Conservation (phyloP, 805 yeast genomes). For the Saccharomycopsis sp. region DNA sequence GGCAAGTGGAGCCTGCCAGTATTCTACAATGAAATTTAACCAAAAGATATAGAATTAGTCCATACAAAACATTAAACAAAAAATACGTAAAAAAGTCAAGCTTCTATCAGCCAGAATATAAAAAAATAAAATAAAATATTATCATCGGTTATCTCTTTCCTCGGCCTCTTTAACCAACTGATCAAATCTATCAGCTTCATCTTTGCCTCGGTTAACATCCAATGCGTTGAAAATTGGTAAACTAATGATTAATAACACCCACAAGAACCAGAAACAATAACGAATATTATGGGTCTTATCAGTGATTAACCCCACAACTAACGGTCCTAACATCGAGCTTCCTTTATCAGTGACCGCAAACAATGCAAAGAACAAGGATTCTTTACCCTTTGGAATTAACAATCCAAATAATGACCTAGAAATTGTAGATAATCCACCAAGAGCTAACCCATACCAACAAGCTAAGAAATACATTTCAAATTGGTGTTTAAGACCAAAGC, state of each 20-base stretch:
- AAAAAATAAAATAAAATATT: not conserved
- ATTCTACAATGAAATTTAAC: no score
- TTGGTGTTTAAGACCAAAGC: conserved; percentile 54
- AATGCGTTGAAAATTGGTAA: conserved; percentile 49
- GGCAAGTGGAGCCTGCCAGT: no score
- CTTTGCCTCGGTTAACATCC: conserved; percentile 56
- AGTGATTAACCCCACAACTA: conserved; percentile 62
- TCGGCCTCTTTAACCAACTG: conserved; percentile 19
- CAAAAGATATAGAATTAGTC: no score
- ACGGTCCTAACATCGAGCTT: conserved; percentile 67
- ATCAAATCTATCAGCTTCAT: conserved; percentile 42
- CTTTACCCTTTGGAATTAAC: conserved; percentile 69
- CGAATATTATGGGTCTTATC: conserved; percentile 70
- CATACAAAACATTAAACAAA: not conserved
- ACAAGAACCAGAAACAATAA: conserved; percentile 60
- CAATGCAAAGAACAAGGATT: conserved; percentile 67
- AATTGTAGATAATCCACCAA: conserved; percentile 68
- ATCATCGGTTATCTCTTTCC: no score
- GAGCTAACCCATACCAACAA: conserved; percentile 65
- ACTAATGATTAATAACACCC: conserved; percentile 45
- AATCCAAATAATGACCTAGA: conserved; percentile 62
- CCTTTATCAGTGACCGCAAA: conserved; percentile 79
- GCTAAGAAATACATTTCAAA: conserved; percentile 65
- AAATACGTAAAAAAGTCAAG: not conserved
- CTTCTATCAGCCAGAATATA: not conserved